Base-by-base conservation (phyloP, 2,329 filamentous ascomycete genomes). In the Pseudocercospora macadamiae region DNA sequence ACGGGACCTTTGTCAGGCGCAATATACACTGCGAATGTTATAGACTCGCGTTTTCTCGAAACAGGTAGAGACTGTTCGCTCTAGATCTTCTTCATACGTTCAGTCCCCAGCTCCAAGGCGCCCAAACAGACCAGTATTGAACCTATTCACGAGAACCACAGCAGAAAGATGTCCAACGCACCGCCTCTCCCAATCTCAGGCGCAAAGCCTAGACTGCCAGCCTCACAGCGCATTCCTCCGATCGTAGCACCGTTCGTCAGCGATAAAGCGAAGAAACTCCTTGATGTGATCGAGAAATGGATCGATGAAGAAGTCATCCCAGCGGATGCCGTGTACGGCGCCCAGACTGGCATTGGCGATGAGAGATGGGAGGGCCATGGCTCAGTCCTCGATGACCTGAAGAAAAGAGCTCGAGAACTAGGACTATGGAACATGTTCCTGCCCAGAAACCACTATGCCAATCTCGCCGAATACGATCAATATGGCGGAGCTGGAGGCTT, bases 401-500 rank as follows among this genome's bases (percentile, higher is more conserved):
- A 97, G 83, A 80, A 78, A 65, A 90, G 92, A 75, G 95, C 93
- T 44, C 85, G 83, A 71, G 83, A 89, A 68, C 83, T 96, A 23
- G 95, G 93, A 1, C 82, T 99, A 45, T 99, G 95, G 95, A 99
- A 99, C 79, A 89, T 99, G 88, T 99, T 99, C 82, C 78, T 99
- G 67, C 91, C 95, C 65, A 93, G 90, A 80, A 92, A 88, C 69
- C 93, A 97, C 79, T 97, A 97, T 83, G 34, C 57, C 34, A 63
- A 63, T 28, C 36, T 63, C 12, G 59, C 55, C 39, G 57, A 60
- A 45, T 63, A 63, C 21, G 61, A 63, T 36, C 52, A 39, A 21
- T 63, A 91, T 89, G 75, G 91, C 97, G 79, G 96, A 92, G 57
- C 61, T 1, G 92, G 93, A 21, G 95, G 95, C 30, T 97, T 91